A percentile compares a stretch with the other conserved stretches of the same genome.
phyloP scores from a whole-genome alignment of 2,329 filamentous ascomycete genomes.

The Venturia pyrina region DNA sequence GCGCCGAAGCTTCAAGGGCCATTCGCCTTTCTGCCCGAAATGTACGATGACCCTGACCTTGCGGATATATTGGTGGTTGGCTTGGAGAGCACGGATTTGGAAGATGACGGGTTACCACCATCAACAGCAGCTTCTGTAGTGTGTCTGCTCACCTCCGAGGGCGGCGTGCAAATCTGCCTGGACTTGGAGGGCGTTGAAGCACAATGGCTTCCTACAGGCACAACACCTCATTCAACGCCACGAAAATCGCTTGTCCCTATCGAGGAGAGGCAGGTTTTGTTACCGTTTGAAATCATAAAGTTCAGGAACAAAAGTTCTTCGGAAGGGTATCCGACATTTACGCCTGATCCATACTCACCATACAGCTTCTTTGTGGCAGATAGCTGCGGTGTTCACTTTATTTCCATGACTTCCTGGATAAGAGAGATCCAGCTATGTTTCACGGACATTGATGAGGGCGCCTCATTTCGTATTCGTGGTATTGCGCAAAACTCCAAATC shows the following conservation, averaged over 20 bases:
- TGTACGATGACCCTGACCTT: conserved; percentile 30
- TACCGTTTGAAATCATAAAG: conserved; percentile 33
- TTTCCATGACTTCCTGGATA: conserved; percentile 49
- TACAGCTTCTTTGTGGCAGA: conserved; percentile 52
- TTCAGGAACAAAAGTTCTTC: conserved; percentile 17
- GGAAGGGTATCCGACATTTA: conserved; percentile 41
- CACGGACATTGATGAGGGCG: conserved; percentile 39
- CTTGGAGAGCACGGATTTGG: conserved; percentile 41
- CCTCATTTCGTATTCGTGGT: conserved; percentile 45
- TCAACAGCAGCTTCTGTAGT: conserved; percentile 45
- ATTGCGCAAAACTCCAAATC: conserved; percentile 30
- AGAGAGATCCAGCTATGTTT: conserved; percentile 47
- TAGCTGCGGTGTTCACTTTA: conserved; percentile 40
- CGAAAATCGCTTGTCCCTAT: conserved; percentile 16
- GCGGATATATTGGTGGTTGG: conserved; percentile 49
- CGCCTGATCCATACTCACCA: conserved; percentile 42
- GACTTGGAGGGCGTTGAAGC: conserved; percentile 53
- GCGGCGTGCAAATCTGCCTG: conserved; percentile 48
- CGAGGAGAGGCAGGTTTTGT: conserved; percentile 16
- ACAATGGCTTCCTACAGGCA: conserved; percentile 45
- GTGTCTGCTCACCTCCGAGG: conserved; percentile 46
- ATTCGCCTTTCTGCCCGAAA: conserved; percentile 37
- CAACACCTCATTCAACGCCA: conserved; percentile 6
- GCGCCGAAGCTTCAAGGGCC: conserved; percentile 54
- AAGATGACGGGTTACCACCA: conserved; percentile 34